phyloP scores from a whole-genome alignment of 805 yeast genomes.

The Hanseniaspora singularis region DNA sequence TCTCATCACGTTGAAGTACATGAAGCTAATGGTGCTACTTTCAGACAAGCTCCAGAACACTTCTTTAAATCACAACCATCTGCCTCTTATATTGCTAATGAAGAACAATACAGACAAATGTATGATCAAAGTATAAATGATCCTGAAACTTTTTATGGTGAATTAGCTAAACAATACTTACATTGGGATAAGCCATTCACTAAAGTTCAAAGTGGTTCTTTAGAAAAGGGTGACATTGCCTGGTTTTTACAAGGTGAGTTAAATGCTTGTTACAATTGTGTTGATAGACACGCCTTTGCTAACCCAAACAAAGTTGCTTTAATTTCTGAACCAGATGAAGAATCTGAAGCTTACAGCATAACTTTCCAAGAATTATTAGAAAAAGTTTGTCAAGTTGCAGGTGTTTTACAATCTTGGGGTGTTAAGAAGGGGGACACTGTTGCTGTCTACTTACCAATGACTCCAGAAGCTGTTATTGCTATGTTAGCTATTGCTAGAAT shows the following conservation, averaged over 20 bases:
- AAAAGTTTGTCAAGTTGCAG: slow-evolving; percentile 78
- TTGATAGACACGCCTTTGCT: slow-evolving; percentile 85
- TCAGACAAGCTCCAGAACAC: slow-evolving; percentile 31
- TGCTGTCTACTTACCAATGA: slow-evolving; percentile 95
- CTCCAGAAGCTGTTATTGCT: slow-evolving; percentile 90
- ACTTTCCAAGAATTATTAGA: slow-evolving; percentile 79
- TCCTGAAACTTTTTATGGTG: slow-evolving; percentile 76
- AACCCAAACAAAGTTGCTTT: slow-evolving; percentile 77
- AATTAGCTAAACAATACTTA: slow-evolving; percentile 58
- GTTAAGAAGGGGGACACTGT: slow-evolving; percentile 91
- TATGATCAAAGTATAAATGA: slow-evolving; percentile 69
- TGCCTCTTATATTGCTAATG: slow-evolving; percentile 38
- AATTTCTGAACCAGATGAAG: slow-evolving; percentile 91
- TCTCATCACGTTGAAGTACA: slow-evolving; percentile 30
- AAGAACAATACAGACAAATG: slow-evolving; percentile 60
- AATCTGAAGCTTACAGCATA: slow-evolving; percentile 53
- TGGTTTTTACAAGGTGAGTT: slow-evolving; percentile 92
- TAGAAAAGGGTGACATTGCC: slow-evolving; percentile 66
- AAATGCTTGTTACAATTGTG: slow-evolving; percentile 87
- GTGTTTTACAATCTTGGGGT: slow-evolving; percentile 71
- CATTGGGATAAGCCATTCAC: slow-evolving; percentile 66
- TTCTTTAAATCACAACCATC: slow-evolving; percentile 33
- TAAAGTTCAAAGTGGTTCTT: slow-evolving; percentile 41
- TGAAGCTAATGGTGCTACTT: slow-evolving; percentile 31
- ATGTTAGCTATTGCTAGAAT: slow-evolving; percentile 84